Evolutionary conservation across 2,329 filamentous ascomycete species (phyloP).

Genomic region (Colletotrichum salicis): DNA sequence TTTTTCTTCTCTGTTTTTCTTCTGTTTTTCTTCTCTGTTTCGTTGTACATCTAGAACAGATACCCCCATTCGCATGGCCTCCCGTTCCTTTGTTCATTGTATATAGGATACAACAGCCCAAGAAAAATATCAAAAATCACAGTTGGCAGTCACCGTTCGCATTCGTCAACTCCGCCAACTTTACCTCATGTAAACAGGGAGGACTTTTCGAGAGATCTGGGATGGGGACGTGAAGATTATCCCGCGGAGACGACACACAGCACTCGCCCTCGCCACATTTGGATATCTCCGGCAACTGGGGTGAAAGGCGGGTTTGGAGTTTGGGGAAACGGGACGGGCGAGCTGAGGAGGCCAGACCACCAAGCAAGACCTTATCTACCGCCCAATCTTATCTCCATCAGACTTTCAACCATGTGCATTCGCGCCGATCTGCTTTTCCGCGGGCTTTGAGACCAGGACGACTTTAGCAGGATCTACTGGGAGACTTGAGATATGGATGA

Average conservation of each 20-base stretch:
- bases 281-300: background rate
- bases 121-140: background rate
- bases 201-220: background rate
- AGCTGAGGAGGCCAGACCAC: background rate
- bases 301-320: background rate
- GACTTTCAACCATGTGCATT: background rate
- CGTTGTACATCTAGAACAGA: background rate
- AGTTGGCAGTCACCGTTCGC: background rate
- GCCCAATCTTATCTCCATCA: background rate
- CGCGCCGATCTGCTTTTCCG: constrained; percentile 8
- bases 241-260: background rate
- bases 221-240: background rate
- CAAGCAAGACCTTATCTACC: constrained; percentile 7
- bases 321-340: background rate
- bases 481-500: background rate
- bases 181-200: background rate
- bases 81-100: background rate
- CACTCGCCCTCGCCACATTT: background rate
- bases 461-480: background rate
- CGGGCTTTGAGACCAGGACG: background rate
- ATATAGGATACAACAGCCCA: background rate
- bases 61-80: background rate
- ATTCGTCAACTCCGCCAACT: background rate
- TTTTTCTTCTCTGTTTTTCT: background rate
- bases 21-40: background rate